A percentile compares a stretch with the other conserved stretches of the same genome.
Evolutionary conservation across 2,329 filamentous ascomycete species (phyloP).

Genomic region (Aspergillus udagawae): DNA sequence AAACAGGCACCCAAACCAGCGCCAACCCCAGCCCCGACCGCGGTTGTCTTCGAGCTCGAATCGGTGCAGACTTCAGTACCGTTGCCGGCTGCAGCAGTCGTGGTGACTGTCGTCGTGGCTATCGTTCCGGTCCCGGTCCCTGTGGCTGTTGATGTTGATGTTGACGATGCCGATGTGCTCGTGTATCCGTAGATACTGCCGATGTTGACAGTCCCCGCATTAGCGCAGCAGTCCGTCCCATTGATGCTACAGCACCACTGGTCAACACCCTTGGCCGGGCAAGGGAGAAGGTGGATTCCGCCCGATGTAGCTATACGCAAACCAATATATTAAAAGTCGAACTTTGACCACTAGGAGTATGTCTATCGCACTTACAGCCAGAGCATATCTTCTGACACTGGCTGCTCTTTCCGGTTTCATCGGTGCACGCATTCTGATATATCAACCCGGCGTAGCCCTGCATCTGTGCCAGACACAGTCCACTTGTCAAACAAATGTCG

Average conservation of each 20-base stretch:
- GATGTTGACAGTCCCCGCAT: slow-evolving; percentile 1
- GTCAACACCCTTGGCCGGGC: neutral
- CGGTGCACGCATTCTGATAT: neutral
- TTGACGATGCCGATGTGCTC: neutral
- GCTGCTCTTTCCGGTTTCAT: neutral
- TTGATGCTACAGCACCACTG: slow-evolving; percentile 5
- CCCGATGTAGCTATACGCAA: neutral
- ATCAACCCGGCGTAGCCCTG: neutral
- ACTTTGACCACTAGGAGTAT: neutral
- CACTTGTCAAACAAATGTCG: neutral
- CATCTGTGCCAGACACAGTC: neutral
- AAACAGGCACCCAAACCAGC: slow-evolving; percentile 3
- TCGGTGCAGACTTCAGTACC: neutral
- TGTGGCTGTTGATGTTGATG: neutral
- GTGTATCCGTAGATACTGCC: neutral
- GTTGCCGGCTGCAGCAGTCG: neutral
- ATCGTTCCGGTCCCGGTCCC: neutral
- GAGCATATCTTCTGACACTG: neutral
- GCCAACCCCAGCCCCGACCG: neutral
- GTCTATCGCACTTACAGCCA: neutral
- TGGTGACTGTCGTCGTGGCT: neutral
- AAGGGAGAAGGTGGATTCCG: neutral
- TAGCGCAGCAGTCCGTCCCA: slow-evolving; percentile 4
- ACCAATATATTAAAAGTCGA: neutral
- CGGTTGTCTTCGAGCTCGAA: neutral